A percentile compares a stretch with the other conserved stretches of the same genome.
phyloP scores from a whole-genome alignment of 495 filamentous ascomycete species.

The Penicillium soppii region DNA sequence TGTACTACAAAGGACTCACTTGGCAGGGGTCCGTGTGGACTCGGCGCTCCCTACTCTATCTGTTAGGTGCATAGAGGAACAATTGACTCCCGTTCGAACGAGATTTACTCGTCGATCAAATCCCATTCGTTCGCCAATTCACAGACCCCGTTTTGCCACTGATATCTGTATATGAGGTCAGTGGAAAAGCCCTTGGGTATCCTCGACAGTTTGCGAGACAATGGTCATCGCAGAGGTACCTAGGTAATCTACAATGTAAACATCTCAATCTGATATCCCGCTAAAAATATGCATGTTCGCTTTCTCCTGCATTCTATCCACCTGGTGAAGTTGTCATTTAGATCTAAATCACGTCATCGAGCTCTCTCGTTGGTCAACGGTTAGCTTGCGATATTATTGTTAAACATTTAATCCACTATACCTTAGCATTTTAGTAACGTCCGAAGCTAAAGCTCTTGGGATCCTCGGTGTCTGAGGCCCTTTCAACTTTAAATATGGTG shows the following conservation, averaged over 20 bases:
- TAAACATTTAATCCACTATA: too few relatives aligned
- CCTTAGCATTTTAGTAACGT: background rate
- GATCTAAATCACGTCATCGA: constrained; percentile 38
- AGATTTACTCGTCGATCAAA: too few relatives aligned
- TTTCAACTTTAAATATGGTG: background rate
- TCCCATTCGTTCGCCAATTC: background rate
- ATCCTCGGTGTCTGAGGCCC: background rate
- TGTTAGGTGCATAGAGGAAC: constrained; percentile 8
- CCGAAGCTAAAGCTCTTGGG: background rate
- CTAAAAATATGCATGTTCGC: background rate
- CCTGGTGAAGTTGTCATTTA: constrained; percentile 29
- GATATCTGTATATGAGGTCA: background rate
- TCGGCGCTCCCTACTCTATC: constrained; percentile 14
- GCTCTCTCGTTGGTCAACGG: background rate
- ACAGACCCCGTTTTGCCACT: background rate
- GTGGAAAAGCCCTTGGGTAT: too few relatives aligned
- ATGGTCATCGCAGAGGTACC: too few relatives aligned
- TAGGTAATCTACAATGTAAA: too few relatives aligned
- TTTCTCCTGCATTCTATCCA: background rate
- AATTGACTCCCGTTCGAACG: background rate
- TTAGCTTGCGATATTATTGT: background rate
- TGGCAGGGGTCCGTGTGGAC: constrained; percentile 9
- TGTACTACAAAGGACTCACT: too few relatives aligned
- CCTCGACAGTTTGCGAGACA: too few relatives aligned
- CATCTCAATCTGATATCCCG: background rate